phyloP scores from a whole-genome alignment of 306 rosid species.

The Pyrus bretschneideri region DNA sequence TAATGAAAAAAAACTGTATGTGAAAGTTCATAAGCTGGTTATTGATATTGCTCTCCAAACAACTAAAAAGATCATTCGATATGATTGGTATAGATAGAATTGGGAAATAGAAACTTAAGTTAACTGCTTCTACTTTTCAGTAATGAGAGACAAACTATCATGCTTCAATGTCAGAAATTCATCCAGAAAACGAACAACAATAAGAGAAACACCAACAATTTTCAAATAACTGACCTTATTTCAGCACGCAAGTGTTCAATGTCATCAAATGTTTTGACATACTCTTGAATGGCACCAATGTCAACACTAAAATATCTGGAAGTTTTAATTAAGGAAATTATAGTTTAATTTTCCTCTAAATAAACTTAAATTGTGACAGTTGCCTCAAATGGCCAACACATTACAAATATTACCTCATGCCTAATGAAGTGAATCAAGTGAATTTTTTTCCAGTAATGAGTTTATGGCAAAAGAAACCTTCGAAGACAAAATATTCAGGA shows the following conservation, averaged over 20 bases:
- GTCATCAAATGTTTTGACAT: slow-evolving; percentile 57
- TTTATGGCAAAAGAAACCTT: slow-evolving; percentile 4
- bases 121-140: not conserved
- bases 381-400: slow-evolving; percentile 8
- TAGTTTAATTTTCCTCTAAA: slow-evolving; percentile 12
- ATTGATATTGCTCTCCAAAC: not conserved
- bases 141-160: not conserved
- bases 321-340: slow-evolving; percentile 32
- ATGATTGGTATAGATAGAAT: not conserved
- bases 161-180: not conserved
- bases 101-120: not conserved
- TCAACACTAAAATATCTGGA: slow-evolving; percentile 89
- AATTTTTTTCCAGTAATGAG: not conserved
- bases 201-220: not conserved
- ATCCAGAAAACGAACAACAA: not conserved
- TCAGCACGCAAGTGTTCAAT: slow-evolving; percentile 90
- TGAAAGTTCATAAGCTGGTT: not conserved
- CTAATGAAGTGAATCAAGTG: not conserved
- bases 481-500: slow-evolving; percentile 32
- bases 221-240: slow-evolving; percentile 58
- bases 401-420: not conserved
- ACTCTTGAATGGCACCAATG: slow-evolving; percentile 69
- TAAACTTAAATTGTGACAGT: not conserved
- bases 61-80: not conserved
- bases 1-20: not conserved